Conservation (phyloP, 352 stramenopile species). For the Phytophthora megakarya region DNA sequence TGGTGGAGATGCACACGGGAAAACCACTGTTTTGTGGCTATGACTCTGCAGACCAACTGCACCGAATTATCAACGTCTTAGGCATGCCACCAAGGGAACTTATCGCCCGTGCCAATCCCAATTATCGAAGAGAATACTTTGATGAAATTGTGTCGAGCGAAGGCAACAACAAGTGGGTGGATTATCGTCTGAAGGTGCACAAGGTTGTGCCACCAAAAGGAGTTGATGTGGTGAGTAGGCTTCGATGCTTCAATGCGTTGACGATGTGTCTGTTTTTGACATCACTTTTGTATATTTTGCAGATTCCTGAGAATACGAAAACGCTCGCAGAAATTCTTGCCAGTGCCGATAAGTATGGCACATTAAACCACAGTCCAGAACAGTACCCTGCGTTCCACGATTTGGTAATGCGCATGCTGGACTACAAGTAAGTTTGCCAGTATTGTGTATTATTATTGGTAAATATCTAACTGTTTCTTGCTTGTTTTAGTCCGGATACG, state of each 20-base stretch:
- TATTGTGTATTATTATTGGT: neutral
- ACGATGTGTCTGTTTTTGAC: neutral
- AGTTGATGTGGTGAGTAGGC: conserved; percentile 40
- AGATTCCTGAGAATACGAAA: conserved; percentile 45
- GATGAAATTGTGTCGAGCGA: conserved; percentile 75
- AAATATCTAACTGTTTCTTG: conserved; percentile 8
- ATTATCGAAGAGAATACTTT: conserved; percentile 92
- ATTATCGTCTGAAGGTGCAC: conserved; percentile 73
- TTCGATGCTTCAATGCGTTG: neutral
- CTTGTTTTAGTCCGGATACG: conserved; percentile 60
- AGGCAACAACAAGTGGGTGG: conserved; percentile 55
- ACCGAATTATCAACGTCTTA: conserved; percentile 95
- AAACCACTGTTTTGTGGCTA: conserved; percentile 97
- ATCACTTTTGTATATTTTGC: conserved; percentile 11
- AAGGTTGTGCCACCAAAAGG: conserved; percentile 49
- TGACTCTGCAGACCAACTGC: conserved; percentile 97
- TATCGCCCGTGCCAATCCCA: conserved; percentile 86
- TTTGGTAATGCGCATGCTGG: conserved; percentile 94
- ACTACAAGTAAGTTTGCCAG: conserved; percentile 86
- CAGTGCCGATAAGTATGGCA: conserved; percentile 48
- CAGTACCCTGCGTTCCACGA: conserved; percentile 95
- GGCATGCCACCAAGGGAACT: conserved; percentile 94
- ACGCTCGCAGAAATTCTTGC: conserved; percentile 67
- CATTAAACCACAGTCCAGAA: conserved; percentile 66
- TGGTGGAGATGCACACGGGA: conserved; percentile 98